These are phyloP conservation scores for Sonneratia alba DNA, from an alignment of 345 rosid species.

Conservation along the genomic window DNA sequence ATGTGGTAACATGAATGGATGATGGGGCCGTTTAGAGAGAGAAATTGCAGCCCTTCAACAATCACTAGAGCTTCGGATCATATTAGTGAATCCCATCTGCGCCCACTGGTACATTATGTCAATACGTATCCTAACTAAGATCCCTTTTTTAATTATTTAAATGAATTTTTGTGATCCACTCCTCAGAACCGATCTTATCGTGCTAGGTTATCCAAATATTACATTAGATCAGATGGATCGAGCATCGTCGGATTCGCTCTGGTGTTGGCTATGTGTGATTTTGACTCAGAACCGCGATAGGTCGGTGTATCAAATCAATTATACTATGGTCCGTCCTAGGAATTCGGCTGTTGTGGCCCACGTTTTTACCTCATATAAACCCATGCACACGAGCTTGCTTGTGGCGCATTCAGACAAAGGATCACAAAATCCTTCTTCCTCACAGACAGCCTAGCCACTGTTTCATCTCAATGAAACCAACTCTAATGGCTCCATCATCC, in stretches of 20 bases:
- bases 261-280: too few species aligned
- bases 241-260: too few species aligned
- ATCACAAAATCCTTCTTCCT: background rate
- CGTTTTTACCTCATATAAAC: background rate
- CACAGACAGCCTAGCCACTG: background rate
- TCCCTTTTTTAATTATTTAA: background rate
- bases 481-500: conserved; percentile 16
- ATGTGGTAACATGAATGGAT: background rate
- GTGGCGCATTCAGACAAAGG: background rate
- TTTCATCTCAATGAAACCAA: conserved; percentile 24
- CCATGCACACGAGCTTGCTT: background rate
- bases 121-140: background rate
- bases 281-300: too few species aligned
- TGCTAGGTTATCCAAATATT: background rate
- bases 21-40: background rate
- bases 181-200: background rate
- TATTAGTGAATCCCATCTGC: background rate
- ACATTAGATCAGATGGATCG: too few species aligned
- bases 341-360: too few species aligned
- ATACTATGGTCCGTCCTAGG: too few species aligned
- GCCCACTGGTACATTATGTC: too few species aligned
- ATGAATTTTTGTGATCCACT: background rate
- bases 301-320: too few species aligned
- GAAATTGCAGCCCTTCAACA: background rate
- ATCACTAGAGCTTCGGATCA: background rate